Conservation (phyloP, 495 filamentous ascomycete species). For the Lasiosphaeria ovina region DNA sequence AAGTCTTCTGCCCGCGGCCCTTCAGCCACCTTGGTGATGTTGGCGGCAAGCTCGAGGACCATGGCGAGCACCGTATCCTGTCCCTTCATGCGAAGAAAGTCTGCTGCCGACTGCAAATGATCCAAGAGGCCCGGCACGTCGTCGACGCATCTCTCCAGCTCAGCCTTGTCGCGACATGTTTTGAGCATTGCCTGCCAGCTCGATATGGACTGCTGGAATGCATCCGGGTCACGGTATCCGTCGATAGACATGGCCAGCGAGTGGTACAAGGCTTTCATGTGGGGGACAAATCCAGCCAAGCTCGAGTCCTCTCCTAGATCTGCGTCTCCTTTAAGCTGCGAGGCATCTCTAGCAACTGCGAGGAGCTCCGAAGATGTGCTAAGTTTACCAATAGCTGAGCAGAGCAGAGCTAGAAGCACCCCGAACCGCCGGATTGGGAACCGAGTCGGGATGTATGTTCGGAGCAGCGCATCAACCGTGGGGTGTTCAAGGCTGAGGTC, state of each 20-base stretch:
- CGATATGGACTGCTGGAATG: conserved; percentile 48
- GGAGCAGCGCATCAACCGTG: conserved; percentile 37
- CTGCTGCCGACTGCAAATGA: conserved; percentile 66
- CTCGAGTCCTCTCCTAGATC: conserved; percentile 53
- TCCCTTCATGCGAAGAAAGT: conserved; percentile 78
- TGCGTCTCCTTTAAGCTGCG: conserved; percentile 28
- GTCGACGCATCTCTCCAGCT: conserved; percentile 58
- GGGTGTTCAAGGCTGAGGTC: conserved; percentile 35
- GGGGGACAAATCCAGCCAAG: conserved; percentile 50
- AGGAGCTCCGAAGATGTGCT: conserved; percentile 32
- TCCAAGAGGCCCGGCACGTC: conserved; percentile 57
- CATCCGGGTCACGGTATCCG: conserved; percentile 43
- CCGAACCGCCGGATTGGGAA: conserved; percentile 46
- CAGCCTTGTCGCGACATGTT: conserved; percentile 45
- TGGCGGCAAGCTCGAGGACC: conserved; percentile 45
- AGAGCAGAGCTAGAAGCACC: conserved; percentile 38
- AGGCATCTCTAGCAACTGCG: conserved; percentile 38
- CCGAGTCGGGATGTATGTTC: conserved; percentile 41
- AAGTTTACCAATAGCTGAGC: conserved; percentile 34
- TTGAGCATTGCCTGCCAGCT: conserved; percentile 54
- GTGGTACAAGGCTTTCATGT: conserved; percentile 57
- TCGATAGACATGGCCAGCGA: conserved; percentile 56
- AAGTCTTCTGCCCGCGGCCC: conserved; percentile 53
- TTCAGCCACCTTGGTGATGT: conserved; percentile 56
- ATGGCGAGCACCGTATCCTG: conserved; percentile 43